Evolutionary conservation across 164 flowering plant genomes (phyloP).

Genomic region (Paratinospora sagittata): DNA sequence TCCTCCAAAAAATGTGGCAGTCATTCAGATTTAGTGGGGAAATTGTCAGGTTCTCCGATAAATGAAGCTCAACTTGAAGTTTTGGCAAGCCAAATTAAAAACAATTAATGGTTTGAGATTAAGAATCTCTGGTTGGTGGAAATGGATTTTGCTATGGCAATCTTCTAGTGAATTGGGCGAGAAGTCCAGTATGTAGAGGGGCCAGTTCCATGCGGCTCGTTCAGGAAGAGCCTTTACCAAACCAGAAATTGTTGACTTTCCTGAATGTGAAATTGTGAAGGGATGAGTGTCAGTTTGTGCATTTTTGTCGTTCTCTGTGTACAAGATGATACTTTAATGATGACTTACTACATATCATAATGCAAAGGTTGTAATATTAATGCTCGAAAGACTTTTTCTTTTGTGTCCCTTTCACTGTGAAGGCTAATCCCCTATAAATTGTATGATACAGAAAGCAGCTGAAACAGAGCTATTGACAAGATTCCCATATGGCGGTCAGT

Average conservation of each 20-base stretch:
- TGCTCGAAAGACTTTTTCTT: too few relatives aligned
- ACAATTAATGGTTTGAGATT: background rate
- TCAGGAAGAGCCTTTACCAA: background rate
- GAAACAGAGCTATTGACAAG: slow-evolving; percentile 77
- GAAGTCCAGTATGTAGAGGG: background rate
- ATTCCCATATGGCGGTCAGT: slow-evolving; percentile 84
- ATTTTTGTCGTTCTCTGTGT: background rate
- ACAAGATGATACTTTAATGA: background rate
- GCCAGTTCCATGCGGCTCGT: background rate
- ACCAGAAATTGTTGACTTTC: background rate
- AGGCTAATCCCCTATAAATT: background rate
- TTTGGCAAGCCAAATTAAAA: background rate
- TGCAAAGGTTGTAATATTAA: background rate
- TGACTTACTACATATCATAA: background rate
- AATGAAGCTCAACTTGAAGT: background rate
- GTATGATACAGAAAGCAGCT: slow-evolving; percentile 69
- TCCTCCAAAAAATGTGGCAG: background rate
- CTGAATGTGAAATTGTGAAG: background rate
- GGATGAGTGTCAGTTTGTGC: background rate
- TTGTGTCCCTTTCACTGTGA: background rate
- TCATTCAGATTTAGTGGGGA: background rate
- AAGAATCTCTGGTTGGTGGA: background rate
- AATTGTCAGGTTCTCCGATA: background rate
- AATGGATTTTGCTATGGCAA: background rate
- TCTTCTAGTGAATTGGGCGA: background rate